A percentile compares a stretch with the other conserved stretches of the same genome.
Evolutionary conservation across 2,329 filamentous ascomycete species (phyloP).

Genomic region (Colletotrichum sp.): DNA sequence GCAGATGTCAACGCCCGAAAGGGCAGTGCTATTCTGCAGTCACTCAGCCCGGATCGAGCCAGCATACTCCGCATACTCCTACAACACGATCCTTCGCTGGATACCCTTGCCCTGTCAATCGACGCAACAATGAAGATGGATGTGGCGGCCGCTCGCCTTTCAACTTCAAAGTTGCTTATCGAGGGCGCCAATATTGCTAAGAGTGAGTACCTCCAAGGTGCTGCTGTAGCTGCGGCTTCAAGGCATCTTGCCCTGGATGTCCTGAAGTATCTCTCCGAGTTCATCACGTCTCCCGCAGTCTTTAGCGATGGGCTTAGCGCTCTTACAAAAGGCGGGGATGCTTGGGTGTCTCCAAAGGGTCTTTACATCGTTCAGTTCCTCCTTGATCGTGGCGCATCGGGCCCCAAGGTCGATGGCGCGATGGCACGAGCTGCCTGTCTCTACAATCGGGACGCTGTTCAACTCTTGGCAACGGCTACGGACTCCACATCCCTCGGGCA

Average conservation of each 20-base stretch:
- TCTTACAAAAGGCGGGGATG: not conserved
- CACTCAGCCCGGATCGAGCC: not conserved
- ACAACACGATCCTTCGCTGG: not conserved
- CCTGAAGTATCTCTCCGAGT: not conserved
- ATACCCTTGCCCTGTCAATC: not conserved
- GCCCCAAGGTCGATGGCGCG: not conserved
- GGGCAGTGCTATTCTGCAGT: not conserved
- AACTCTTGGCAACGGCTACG: not conserved
- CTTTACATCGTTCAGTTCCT: not conserved
- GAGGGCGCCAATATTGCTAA: not conserved
- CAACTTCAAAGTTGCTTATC: not conserved
- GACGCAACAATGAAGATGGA: not conserved
- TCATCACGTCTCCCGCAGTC: not conserved
- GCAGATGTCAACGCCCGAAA: not conserved
- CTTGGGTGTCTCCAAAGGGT: not conserved
- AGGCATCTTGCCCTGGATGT: not conserved
- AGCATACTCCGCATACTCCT: not conserved
- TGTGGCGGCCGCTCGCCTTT: not conserved
- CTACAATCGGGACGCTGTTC: not conserved
- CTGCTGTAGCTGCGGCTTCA: not conserved
- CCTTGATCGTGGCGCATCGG: not conserved
- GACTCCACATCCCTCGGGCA: not conserved
- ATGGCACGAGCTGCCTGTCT: not conserved
- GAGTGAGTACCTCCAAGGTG: not conserved
- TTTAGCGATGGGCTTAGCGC: not conserved